Percentiles rank a stretch among this genome's conserved stretches.
Evolutionary conservation across 257 asterid species (phyloP).

Genomic region (Penstemon eatonii): DNA sequence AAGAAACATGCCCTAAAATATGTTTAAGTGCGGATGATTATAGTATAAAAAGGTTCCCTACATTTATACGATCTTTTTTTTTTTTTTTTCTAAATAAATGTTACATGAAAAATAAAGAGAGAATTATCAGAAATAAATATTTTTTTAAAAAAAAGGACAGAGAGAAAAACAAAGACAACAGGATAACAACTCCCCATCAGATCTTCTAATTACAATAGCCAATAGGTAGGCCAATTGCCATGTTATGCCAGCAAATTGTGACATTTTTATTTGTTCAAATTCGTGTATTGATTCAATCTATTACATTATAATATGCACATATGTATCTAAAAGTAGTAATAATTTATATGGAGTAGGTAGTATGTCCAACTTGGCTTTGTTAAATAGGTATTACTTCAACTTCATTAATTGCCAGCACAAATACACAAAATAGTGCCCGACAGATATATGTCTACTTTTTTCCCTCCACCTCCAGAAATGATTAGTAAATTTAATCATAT

Average conservation of each 20-base stretch:
- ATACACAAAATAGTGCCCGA: background rate
- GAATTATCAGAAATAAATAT: too few relatives aligned
- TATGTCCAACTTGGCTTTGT: slow-evolving; percentile 29
- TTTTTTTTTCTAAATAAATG: too few relatives aligned
- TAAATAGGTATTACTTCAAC: slow-evolving; percentile 20
- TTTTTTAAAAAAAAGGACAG: background rate
- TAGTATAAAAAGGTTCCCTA: too few relatives aligned
- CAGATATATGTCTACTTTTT: background rate
- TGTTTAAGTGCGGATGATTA: too few relatives aligned
- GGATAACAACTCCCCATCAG: background rate
- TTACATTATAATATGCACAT: background rate
- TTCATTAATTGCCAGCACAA: slow-evolving; percentile 23
- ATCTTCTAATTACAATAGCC: background rate
- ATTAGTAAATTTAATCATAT: background rate
- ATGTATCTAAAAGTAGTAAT: too few relatives aligned
- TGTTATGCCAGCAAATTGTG: slow-evolving; percentile 42
- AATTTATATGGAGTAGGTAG: slow-evolving; percentile 29
- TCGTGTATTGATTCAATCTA: slow-evolving; percentile 11
- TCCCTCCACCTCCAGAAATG: background rate
- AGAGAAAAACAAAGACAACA: background rate
- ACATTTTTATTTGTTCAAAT: slow-evolving; percentile 23
- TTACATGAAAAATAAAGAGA: too few relatives aligned
- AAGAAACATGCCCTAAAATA: too few relatives aligned
- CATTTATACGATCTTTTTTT: too few relatives aligned
- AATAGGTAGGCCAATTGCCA: slow-evolving; percentile 27